Evolutionary conservation across 2,329 filamentous ascomycete genomes (phyloP).

Genomic region (Epichloe sibirici): DNA sequence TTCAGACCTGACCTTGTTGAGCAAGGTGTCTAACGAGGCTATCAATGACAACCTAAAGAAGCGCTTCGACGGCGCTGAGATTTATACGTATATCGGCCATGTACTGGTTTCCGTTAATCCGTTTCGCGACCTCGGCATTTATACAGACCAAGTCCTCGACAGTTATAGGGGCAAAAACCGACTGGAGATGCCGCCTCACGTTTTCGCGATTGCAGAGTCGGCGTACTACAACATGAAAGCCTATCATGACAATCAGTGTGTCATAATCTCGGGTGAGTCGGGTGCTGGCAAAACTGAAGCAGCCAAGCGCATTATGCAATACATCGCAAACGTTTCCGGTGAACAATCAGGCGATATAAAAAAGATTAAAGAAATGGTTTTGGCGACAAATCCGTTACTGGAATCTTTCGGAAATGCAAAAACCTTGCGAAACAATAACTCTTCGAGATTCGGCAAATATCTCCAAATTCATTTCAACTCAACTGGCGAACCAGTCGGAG

Average conservation of each 20-base stretch:
- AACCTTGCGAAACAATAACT: conserved; percentile 97
- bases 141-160: conserved; percentile 85
- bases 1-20: conserved; percentile 91
- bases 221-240: conserved; percentile 99
- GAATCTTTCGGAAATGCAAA: conserved; percentile 99
- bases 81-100: conserved; percentile 99
- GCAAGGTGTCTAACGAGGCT: conserved; percentile 97
- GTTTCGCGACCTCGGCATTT: conserved; percentile 94
- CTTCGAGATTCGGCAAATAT: conserved; percentile 96
- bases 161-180: conserved; percentile 96
- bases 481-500: conserved; percentile 83
- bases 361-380: conserved; percentile 97
- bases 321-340: conserved; percentile 93
- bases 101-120: conserved; percentile 98
- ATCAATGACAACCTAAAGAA: conserved; percentile 99
- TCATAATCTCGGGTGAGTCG: conserved; percentile 97
- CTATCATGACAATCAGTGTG: conserved; percentile 97
- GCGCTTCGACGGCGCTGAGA: conserved; percentile 92
- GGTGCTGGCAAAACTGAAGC: conserved; percentile 98
- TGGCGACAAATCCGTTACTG: conserved; percentile 91
- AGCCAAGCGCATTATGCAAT: conserved; percentile 98
- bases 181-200: conserved; percentile 87
- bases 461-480: conserved; percentile 92
- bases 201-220: conserved; percentile 93
- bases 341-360: conserved; percentile 78